These are phyloP conservation scores for Lippia alba DNA, from an alignment of 305 asterid species.

Conservation along the genomic window DNA sequence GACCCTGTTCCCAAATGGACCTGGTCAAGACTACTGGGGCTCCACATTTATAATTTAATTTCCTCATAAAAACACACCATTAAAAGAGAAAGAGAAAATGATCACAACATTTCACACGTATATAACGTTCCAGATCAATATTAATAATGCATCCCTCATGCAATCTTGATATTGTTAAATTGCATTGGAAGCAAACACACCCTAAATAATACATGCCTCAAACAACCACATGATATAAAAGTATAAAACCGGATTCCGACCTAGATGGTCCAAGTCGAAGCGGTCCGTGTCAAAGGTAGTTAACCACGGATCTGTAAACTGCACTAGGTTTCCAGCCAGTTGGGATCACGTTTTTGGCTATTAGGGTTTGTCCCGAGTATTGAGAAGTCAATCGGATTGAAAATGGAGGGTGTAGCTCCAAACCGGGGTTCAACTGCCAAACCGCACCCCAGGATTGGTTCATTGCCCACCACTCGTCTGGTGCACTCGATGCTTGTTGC, in stretches of 20 bases:
- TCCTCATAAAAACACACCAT: not conserved
- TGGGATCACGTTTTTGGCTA: conserved; percentile 69
- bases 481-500: conserved; percentile 35
- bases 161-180: conserved; percentile 29
- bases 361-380: conserved; percentile 48
- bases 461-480: conserved; percentile 61
- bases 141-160: conserved; percentile 42
- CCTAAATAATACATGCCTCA: not conserved
- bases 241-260: not conserved
- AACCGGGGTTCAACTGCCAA: conserved; percentile 62
- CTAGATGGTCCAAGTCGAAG: too few relatives aligned
- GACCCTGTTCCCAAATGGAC: not conserved
- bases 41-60: not conserved
- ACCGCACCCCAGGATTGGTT: conserved; percentile 82
- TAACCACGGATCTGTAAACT: conserved; percentile 62
- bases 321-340: conserved; percentile 67
- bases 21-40: not conserved
- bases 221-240: not conserved
- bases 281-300: conserved; percentile 42
- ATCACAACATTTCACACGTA: conserved; percentile 14
- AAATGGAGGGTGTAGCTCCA: conserved; percentile 52
- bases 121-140: too few relatives aligned
- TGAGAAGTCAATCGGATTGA: conserved; percentile 59
- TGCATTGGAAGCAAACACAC: conserved; percentile 40
- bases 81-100: not conserved